These are phyloP conservation scores for Vanrija pseudolonga DNA, from an alignment of 1,284 basidiomycete species.

Conservation along the genomic window DNA sequence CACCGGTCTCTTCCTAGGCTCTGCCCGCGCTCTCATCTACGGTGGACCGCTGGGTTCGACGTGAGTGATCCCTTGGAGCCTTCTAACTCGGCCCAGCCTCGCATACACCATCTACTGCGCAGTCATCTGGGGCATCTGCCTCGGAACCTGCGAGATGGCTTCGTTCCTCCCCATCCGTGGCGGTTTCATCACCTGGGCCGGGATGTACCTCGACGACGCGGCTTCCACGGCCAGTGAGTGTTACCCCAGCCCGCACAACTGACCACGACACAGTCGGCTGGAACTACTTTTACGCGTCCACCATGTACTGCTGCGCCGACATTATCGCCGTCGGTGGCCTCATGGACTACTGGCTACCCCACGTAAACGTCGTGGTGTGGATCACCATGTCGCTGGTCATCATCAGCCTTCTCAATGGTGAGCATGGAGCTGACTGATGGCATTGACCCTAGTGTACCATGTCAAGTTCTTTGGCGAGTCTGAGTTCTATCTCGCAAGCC, in stretches of 20 bases:
- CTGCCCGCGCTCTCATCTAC: slow-evolving; percentile 3
- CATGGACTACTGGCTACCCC: slow-evolving; percentile 22
- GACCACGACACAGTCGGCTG: slow-evolving; percentile 16
- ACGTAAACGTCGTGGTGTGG: slow-evolving; percentile 23
- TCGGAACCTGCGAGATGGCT: slow-evolving; percentile 13
- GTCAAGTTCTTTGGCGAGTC: slow-evolving; percentile 19
- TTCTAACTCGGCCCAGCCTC: neutral
- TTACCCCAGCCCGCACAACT: no score
- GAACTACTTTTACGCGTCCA: slow-evolving; percentile 25
- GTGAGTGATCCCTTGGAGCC: neutral
- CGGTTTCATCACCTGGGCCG: slow-evolving; percentile 16
- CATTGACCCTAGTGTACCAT: neutral
- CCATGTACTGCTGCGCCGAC: slow-evolving; percentile 18
- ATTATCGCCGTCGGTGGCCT: slow-evolving; percentile 28
- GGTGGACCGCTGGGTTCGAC: slow-evolving; percentile 16
- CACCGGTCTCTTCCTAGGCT: slow-evolving; percentile 10
- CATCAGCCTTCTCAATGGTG: slow-evolving; percentile 18
- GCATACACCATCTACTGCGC: slow-evolving; percentile 9
- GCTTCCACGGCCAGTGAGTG: neutral
- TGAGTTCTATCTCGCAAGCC: slow-evolving; percentile 18
- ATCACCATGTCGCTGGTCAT: slow-evolving; percentile 19
- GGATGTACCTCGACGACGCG: slow-evolving; percentile 12
- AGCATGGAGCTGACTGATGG: neutral
- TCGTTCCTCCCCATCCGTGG: slow-evolving; percentile 17
- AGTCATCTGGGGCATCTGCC: slow-evolving; percentile 16